phyloP scores from a whole-genome alignment of 495 filamentous ascomycete genomes.

The Penicillium waksmanii region DNA sequence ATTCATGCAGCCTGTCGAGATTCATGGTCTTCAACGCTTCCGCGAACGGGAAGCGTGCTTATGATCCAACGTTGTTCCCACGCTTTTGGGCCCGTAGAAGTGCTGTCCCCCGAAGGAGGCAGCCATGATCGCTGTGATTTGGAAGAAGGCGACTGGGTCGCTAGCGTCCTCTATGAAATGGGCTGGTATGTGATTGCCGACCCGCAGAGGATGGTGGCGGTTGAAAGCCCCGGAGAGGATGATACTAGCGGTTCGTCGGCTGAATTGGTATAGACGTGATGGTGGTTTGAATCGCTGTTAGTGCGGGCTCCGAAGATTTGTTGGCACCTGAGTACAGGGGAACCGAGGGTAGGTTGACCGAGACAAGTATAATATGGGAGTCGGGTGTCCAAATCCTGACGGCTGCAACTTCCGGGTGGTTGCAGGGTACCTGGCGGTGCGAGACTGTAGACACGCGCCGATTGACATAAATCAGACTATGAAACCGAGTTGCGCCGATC shows the following conservation, averaged over 20 bases:
- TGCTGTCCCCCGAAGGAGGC: constrained; percentile 1
- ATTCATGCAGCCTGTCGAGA: background rate
- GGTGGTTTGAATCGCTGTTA: background rate
- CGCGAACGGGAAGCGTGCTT: background rate
- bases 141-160: too few species aligned
- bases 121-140: background rate
- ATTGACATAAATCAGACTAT: constrained; percentile 25
- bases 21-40: background rate
- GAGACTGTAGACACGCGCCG: constrained; percentile 28
- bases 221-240: constrained; percentile 18
- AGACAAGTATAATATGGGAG: background rate
- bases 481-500: constrained; percentile 3
- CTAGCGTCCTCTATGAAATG: too few species aligned
- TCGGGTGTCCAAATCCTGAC: constrained; percentile 31
- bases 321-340: background rate
- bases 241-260: background rate
- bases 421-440: constrained; percentile 23
- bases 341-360: background rate
- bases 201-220: constrained; percentile 15
- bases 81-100: background rate
- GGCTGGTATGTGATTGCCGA: constrained; percentile 6
- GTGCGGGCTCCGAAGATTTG: background rate
- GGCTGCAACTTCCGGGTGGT: constrained; percentile 26
- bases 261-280: background rate
- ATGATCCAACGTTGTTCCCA: background rate